Conservation (phyloP, 140 eudicot species). For the Erigeron philadelphicus region DNA sequence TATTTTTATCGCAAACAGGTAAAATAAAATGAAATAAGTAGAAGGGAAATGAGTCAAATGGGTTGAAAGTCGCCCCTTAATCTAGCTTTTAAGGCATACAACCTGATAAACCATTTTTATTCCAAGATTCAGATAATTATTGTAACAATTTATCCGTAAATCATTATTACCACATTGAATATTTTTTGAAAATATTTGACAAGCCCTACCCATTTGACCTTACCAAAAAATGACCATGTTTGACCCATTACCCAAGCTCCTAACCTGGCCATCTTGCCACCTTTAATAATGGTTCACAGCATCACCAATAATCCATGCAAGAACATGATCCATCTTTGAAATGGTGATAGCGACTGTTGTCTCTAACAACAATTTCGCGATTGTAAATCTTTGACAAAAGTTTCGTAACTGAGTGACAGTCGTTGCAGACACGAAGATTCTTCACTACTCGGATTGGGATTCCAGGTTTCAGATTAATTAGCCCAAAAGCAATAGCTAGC, state of each 20-base stretch:
- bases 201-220: background rate
- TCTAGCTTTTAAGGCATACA: background rate
- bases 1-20: background rate
- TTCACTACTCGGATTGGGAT: constrained; percentile 43
- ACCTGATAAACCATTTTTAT: background rate
- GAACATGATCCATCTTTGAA: constrained; percentile 44
- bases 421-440: constrained; percentile 50
- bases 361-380: constrained; percentile 45
- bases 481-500: constrained; percentile 48
- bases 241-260: background rate
- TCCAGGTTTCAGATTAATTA: constrained; percentile 33
- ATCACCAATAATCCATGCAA: constrained; percentile 47
- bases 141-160: background rate
- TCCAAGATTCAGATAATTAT: background rate
- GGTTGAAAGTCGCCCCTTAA: background rate
- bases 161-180: background rate
- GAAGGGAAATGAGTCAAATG: background rate
- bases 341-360: constrained; percentile 47
- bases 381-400: constrained; percentile 37
- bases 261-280: constrained; percentile 1
- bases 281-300: background rate
- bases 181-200: background rate
- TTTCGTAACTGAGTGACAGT: constrained; percentile 46
- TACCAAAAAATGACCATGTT: background rate
- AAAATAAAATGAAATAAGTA: background rate